phyloP scores from a whole-genome alignment of 331 rosid genomes.

The Malus hybrid region DNA sequence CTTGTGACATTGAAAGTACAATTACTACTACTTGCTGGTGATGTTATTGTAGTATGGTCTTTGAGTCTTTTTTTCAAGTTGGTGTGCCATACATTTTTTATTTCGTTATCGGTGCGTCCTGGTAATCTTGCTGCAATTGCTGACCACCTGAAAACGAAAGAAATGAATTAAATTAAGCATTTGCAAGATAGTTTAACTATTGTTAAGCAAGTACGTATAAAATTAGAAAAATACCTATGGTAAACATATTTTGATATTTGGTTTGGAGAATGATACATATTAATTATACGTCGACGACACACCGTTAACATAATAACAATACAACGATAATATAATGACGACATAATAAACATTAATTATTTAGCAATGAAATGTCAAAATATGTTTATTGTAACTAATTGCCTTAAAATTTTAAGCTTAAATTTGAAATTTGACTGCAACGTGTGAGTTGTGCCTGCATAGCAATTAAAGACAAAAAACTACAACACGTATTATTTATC shows the following conservation, averaged over 20 bases:
- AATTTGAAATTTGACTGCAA: background rate
- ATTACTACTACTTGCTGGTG: conserved; percentile 2
- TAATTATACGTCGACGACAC: too few relatives aligned
- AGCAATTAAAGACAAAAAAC: background rate
- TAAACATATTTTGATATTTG: background rate
- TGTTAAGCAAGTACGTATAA: background rate
- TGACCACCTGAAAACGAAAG: conserved; percentile 66
- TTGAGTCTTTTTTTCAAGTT: conserved; percentile 75
- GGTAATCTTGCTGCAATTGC: conserved; percentile 87
- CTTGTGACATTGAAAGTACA: conserved; percentile 32
- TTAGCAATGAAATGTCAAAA: too few relatives aligned
- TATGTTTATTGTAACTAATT: too few relatives aligned
- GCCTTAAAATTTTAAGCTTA: background rate
- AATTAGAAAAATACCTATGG: too few relatives aligned
- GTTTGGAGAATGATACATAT: background rate
- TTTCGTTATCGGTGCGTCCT: conserved; percentile 81
- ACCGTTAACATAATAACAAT: too few relatives aligned
- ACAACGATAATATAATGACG: too few relatives aligned
- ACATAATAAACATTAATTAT: too few relatives aligned
- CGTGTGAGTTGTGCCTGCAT: background rate
- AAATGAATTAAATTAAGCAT: background rate
- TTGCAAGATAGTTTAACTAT: background rate
- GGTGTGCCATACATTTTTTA: conserved; percentile 70
- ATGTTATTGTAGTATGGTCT: background rate
- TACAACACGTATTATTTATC: too few relatives aligned